Percentiles rank a stretch among this genome's conserved stretches.
phyloP scores from a whole-genome alignment of 2,329 filamentous ascomycete genomes.

The Helicocarpus griseus region DNA sequence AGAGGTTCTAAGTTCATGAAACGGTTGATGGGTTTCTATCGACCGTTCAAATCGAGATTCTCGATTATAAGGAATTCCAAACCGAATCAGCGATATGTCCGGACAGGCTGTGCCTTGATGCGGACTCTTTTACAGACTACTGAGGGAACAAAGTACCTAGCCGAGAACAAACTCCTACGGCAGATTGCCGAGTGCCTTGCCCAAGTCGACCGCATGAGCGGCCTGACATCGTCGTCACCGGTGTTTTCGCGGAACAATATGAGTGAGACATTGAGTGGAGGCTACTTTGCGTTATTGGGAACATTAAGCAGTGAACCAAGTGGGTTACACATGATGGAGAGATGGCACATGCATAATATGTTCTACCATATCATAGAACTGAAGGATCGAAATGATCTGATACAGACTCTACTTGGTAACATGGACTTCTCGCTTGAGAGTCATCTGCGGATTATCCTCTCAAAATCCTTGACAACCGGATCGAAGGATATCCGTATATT shows the following conservation, averaged over 20 bases:
- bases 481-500: constrained; percentile 87
- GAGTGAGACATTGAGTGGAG: constrained; percentile 75
- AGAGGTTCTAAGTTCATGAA: constrained; percentile 96
- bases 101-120: constrained; percentile 79
- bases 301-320: constrained; percentile 72
- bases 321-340: constrained; percentile 80
- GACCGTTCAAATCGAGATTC: constrained; percentile 94
- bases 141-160: constrained; percentile 75
- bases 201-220: constrained; percentile 78
- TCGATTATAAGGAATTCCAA: constrained; percentile 83
- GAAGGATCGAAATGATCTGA: constrained; percentile 80
- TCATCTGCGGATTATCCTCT: constrained; percentile 83
- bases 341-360: constrained; percentile 99
- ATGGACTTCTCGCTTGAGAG: constrained; percentile 87
- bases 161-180: constrained; percentile 83
- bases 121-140: constrained; percentile 74
- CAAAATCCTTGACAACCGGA: constrained; percentile 84
- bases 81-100: constrained; percentile 87
- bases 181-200: constrained; percentile 94
- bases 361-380: constrained; percentile 97
- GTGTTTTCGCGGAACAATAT: constrained; percentile 83
- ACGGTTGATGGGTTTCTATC: constrained; percentile 84
- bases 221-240: constrained; percentile 60
- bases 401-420: constrained; percentile 76
- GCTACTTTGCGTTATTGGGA: constrained; percentile 90